Evolutionary conservation across 345 rosid species (phyloP).

Genomic region (Hibiscus mutabilis): DNA sequence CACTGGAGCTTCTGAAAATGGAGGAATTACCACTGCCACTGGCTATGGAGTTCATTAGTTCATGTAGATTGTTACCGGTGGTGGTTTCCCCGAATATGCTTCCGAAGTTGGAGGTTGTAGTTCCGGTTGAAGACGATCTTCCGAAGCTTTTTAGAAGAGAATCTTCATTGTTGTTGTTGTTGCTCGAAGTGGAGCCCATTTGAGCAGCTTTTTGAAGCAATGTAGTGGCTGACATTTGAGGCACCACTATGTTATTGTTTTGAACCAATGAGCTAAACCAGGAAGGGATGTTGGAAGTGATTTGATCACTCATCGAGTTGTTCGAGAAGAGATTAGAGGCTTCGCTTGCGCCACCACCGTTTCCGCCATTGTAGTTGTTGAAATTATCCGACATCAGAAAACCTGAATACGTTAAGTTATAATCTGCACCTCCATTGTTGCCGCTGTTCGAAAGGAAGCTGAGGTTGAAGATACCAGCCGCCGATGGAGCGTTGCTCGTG

Average conservation of each 20-base stretch:
- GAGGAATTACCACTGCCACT: conserved; percentile 24
- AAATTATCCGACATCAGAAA: conserved; percentile 21
- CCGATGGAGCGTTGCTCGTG: conserved; percentile 14
- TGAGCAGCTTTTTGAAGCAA: conserved; percentile 85
- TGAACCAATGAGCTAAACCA: conserved; percentile 27
- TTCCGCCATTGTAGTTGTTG: conserved; percentile 12
- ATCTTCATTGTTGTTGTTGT: conserved; percentile 24
- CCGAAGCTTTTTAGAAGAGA: conserved; percentile 43
- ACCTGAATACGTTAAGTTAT: conserved; percentile 14
- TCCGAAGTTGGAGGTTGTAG: conserved; percentile 16
- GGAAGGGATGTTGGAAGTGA: conserved; percentile 32
- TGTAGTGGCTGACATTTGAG: conserved; percentile 76
- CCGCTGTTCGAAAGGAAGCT: conserved; percentile 40
- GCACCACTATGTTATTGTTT: conserved; percentile 26
- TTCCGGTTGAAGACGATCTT: conserved; percentile 29
- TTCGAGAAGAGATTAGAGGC: conserved; percentile 24
- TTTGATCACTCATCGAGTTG: conserved; percentile 24
- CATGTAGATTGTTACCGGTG: conserved; percentile 37
- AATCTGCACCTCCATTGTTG: conserved; percentile 8
- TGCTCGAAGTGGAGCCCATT: conserved; percentile 63
- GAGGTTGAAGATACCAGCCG: conserved; percentile 46
- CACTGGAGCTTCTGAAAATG: conserved; percentile 22
- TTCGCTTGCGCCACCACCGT: conserved; percentile 14
- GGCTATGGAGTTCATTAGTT: conserved; percentile 53
- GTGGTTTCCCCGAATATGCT: conserved; percentile 18